Evolutionary conservation across 2,329 filamentous ascomycete genomes (phyloP).

Genomic region (Cercospora sp.): DNA sequence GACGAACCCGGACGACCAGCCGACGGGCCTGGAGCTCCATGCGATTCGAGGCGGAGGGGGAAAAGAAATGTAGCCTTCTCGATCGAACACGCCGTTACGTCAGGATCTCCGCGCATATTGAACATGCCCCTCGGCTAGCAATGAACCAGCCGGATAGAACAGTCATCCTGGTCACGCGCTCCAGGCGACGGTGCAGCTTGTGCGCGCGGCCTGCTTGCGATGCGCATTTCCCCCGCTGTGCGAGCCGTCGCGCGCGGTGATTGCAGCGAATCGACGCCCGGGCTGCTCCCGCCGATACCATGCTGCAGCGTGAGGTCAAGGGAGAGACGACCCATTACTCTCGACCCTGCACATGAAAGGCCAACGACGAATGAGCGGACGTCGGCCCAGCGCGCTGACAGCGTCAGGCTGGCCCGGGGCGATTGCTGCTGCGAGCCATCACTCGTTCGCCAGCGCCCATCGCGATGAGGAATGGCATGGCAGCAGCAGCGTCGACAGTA

Average conservation of each 20-base stretch:
- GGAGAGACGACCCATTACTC: conserved; percentile 11
- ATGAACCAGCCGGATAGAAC: conserved; percentile 14
- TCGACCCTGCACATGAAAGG: conserved; percentile 15
- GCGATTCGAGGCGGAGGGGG: conserved; percentile 7
- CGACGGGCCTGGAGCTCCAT: background rate
- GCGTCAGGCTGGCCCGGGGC: conserved; percentile 9
- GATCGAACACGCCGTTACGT: conserved; percentile 13
- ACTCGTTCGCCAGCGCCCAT: conserved; percentile 7
- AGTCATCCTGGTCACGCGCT: conserved; percentile 22
- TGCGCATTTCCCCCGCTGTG: conserved; percentile 21
- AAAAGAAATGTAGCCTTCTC: conserved; percentile 15
- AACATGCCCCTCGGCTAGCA: conserved; percentile 21
- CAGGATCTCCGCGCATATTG: conserved; percentile 15
- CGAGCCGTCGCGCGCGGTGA: conserved; percentile 15
- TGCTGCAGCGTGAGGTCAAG: conserved; percentile 14
- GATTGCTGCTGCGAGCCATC: conserved; percentile 2
- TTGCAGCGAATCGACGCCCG: conserved; percentile 13
- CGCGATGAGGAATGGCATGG: conserved; percentile 2
- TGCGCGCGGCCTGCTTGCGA: conserved; percentile 15
- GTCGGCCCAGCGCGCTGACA: conserved; percentile 16
- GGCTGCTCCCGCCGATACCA: conserved; percentile 2
- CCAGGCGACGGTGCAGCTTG: conserved; percentile 10
- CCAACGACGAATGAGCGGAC: conserved; percentile 12
- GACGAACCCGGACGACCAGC: background rate
- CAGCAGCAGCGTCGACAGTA: background rate